Percentiles rank a stretch among this genome's conserved stretches.
Evolutionary conservation across 2,329 filamentous ascomycete genomes (phyloP).

Genomic region (Madurella mycetomatis): DNA sequence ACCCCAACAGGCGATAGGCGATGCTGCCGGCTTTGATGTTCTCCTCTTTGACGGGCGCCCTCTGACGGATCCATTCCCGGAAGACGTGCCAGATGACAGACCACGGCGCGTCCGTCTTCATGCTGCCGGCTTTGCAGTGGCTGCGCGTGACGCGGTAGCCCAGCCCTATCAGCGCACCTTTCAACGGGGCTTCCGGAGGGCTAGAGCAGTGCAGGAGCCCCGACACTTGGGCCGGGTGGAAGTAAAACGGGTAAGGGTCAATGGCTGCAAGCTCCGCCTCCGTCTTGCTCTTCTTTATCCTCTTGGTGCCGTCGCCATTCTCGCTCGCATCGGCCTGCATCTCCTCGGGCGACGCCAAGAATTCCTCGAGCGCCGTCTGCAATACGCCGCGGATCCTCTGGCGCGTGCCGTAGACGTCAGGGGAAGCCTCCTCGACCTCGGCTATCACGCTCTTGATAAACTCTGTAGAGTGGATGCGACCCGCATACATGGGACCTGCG

Average conservation of each 20-base stretch:
- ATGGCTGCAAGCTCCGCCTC: slow-evolving; percentile 56
- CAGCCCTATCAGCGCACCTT: slow-evolving; percentile 73
- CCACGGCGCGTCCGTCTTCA: slow-evolving; percentile 95
- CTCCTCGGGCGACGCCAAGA: slow-evolving; percentile 33
- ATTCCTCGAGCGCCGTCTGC: slow-evolving; percentile 78
- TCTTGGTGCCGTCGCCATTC: slow-evolving; percentile 22
- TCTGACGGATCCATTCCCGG: slow-evolving; percentile 83
- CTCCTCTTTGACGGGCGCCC: slow-evolving; percentile 68
- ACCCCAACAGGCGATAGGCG: slow-evolving; percentile 64
- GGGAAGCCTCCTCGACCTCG: slow-evolving; percentile 62
- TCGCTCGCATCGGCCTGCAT: slow-evolving; percentile 37
- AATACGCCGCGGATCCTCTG: slow-evolving; percentile 88
- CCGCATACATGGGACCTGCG: slow-evolving; percentile 91
- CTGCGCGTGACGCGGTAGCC: slow-evolving; percentile 82
- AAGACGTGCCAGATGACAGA: slow-evolving; percentile 86
- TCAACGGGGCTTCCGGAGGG: slow-evolving; percentile 71
- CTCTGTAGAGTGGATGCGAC: slow-evolving; percentile 75
- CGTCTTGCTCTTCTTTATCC: slow-evolving; percentile 16
- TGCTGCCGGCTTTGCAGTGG: slow-evolving; percentile 82
- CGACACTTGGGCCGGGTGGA: slow-evolving; percentile 69
- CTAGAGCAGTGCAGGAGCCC: slow-evolving; percentile 75
- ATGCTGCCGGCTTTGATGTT: slow-evolving; percentile 66
- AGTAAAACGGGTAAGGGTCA: slow-evolving; percentile 81
- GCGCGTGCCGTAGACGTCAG: slow-evolving; percentile 71
- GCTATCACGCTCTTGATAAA: slow-evolving; percentile 79